phyloP scores from a whole-genome alignment of 2,329 filamentous ascomycete species.

The Emmonsiellopsis sp. region DNA sequence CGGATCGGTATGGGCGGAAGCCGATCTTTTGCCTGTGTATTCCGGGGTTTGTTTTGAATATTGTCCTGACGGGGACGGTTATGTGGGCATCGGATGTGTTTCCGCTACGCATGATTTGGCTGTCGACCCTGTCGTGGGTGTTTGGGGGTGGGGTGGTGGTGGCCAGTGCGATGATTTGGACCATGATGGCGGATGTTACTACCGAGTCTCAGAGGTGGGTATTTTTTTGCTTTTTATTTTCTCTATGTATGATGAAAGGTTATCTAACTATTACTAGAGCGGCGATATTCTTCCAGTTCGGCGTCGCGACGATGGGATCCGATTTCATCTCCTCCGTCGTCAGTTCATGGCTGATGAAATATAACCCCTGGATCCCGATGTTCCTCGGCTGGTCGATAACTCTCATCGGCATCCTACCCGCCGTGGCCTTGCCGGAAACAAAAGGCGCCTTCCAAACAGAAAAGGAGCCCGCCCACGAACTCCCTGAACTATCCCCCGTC shows the following conservation, averaged over 20 bases:
- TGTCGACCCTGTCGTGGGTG: slow-evolving; percentile 36
- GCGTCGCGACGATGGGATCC: slow-evolving; percentile 28
- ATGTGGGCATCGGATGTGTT: slow-evolving; percentile 31
- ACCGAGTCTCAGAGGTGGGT: slow-evolving; percentile 32
- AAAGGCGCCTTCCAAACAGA: slow-evolving; percentile 20
- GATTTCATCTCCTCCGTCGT: slow-evolving; percentile 29
- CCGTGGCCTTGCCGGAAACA: slow-evolving; percentile 28
- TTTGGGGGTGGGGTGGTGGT: slow-evolving; percentile 40
- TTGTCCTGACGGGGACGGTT: slow-evolving; percentile 21
- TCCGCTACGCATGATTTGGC: slow-evolving; percentile 38
- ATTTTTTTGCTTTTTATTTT: slow-evolving; percentile 6
- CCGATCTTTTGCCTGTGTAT: slow-evolving; percentile 34
- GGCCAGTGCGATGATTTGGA: slow-evolving; percentile 37
- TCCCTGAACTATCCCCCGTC: slow-evolving; percentile 17
- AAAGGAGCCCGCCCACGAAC: slow-evolving; percentile 14
- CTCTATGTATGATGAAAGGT: neutral
- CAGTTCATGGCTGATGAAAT: slow-evolving; percentile 31
- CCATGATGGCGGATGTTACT: slow-evolving; percentile 42
- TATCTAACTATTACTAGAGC: slow-evolving; percentile 17
- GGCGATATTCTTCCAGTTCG: slow-evolving; percentile 31
- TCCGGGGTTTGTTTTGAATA: slow-evolving; percentile 31
- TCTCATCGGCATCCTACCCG: slow-evolving; percentile 23
- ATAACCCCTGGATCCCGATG: slow-evolving; percentile 31
- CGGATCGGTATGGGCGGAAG: slow-evolving; percentile 39
- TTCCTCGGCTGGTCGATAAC: slow-evolving; percentile 26